phyloP scores from a whole-genome alignment of 2,329 filamentous ascomycete species.

The Byssothecium circinans region DNA sequence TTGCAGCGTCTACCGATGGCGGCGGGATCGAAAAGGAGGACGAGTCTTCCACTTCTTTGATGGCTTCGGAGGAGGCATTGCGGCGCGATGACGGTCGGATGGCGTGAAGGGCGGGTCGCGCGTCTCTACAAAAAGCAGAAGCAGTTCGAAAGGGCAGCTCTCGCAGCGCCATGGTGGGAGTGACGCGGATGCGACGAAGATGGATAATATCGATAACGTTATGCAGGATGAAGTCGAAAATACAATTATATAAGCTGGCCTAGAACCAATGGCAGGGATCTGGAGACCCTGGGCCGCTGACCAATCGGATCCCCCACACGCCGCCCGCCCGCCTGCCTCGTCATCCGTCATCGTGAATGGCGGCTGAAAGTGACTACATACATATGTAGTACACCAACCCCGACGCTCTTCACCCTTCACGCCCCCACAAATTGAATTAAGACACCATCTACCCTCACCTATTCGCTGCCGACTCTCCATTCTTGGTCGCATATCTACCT shows the following conservation, averaged over 20 bases:
- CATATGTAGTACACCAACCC: too few species aligned
- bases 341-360: neutral
- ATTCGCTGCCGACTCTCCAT: too few species aligned
- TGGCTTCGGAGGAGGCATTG: slow-evolving; percentile 50
- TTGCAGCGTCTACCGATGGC: slow-evolving; percentile 45
- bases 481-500: slow-evolving; percentile 3
- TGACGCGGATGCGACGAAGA: neutral
- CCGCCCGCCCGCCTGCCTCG: slow-evolving; percentile 5
- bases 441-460: too few species aligned
- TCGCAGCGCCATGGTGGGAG: slow-evolving; percentile 39
- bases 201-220: too few species aligned
- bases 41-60: slow-evolving; percentile 51
- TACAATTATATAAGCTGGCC: too few species aligned
- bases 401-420: too few species aligned
- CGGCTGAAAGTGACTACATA: too few species aligned
- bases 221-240: neutral
- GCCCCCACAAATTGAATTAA: too few species aligned
- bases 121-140: slow-evolving; percentile 26
- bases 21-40: slow-evolving; percentile 49
- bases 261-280: slow-evolving; percentile 4
- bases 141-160: slow-evolving; percentile 38
- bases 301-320: slow-evolving; percentile 14
- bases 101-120: slow-evolving; percentile 24
- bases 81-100: slow-evolving; percentile 40
- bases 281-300: neutral